These are phyloP conservation scores for Meyerozyma smithsonii DNA, from an alignment of 1,139 yeast species.

Conservation along the genomic window DNA sequence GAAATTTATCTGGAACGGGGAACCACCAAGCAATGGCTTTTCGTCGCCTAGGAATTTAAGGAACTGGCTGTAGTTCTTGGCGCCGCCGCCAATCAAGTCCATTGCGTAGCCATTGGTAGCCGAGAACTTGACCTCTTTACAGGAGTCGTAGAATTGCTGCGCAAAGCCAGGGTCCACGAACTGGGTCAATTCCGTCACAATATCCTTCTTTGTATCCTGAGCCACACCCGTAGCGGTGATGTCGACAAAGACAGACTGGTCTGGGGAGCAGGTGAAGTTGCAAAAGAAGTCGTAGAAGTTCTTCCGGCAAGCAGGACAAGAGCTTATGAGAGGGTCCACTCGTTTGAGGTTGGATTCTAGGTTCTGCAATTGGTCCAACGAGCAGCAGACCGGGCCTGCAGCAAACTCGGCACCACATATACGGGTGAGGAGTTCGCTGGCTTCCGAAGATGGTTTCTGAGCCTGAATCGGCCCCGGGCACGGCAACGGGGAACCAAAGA, in stretches of 20 bases:
- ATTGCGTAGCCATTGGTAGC: slow-evolving; percentile 96
- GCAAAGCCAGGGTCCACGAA: slow-evolving; percentile 62
- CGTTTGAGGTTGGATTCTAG: slow-evolving; percentile 54
- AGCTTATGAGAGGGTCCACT: slow-evolving; percentile 75
- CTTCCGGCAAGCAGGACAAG: slow-evolving; percentile 91
- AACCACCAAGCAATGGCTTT: slow-evolving; percentile 88
- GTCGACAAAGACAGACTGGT: slow-evolving; percentile 72
- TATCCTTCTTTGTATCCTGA: slow-evolving; percentile 44
- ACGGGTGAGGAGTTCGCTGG: slow-evolving; percentile 43
- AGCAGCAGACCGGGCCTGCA: slow-evolving; percentile 34
- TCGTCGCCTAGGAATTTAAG: slow-evolving; percentile 90
- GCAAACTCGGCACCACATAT: slow-evolving; percentile 70
- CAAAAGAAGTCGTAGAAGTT: slow-evolving; percentile 86
- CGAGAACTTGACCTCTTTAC: slow-evolving; percentile 84
- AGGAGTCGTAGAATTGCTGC: slow-evolving; percentile 65
- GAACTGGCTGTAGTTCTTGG: slow-evolving; percentile 64
- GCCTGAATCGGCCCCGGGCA: slow-evolving; percentile 60
- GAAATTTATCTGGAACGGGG: slow-evolving; percentile 90
- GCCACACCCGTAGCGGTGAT: slow-evolving; percentile 55
- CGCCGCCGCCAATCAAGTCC: slow-evolving; percentile 98
- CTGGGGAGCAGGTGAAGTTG: slow-evolving; percentile 84
- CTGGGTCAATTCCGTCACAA: slow-evolving; percentile 70
- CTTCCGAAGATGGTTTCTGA: slow-evolving; percentile 37
- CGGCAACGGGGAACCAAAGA: slow-evolving; percentile 78
- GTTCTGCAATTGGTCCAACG: slow-evolving; percentile 28